phyloP scores from a whole-genome alignment of 495 filamentous ascomycete species.

The Aspergillus mulundensis region DNA sequence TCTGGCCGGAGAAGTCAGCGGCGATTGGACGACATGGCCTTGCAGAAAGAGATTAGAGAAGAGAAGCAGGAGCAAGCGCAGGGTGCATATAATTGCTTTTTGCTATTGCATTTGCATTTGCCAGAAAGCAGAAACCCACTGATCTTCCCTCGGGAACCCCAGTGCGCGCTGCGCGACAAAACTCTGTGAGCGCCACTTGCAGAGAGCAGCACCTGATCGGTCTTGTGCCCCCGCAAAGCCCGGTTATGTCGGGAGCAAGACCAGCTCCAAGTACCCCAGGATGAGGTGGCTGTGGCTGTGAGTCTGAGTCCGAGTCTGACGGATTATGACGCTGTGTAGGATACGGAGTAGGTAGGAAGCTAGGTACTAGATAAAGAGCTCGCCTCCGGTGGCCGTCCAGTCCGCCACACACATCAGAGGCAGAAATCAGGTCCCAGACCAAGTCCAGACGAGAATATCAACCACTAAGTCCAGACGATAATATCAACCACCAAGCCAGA shows the following conservation, averaged over 20 bases:
- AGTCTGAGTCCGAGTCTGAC: not conserved
- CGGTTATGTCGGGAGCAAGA: not conserved
- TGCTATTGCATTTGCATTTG: no score
- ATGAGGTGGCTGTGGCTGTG: conserved; percentile 1
- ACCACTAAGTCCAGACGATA: not conserved
- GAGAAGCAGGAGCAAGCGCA: not conserved
- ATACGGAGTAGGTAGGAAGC: not conserved
- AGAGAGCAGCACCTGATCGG: conserved; percentile 4
- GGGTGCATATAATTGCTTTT: no score
- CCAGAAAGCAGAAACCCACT: no score
- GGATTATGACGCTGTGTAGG: not conserved
- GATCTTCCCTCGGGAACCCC: not conserved
- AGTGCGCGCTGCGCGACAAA: not conserved
- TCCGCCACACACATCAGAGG: conserved; percentile 7
- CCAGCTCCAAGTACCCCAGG: not conserved
- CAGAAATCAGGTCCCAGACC: not conserved
- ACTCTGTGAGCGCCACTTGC: conserved; percentile 17
- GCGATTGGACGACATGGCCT: no score
- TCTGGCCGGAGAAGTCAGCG: no score
- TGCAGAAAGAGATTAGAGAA: not conserved
- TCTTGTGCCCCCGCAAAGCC: not conserved
- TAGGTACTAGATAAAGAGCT: not conserved
- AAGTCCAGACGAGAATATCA: no score
- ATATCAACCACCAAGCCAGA: not conserved
- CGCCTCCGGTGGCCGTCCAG: not conserved